phyloP scores from a whole-genome alignment of 2,329 filamentous ascomycete genomes.

The Aureobasidium sp. region DNA sequence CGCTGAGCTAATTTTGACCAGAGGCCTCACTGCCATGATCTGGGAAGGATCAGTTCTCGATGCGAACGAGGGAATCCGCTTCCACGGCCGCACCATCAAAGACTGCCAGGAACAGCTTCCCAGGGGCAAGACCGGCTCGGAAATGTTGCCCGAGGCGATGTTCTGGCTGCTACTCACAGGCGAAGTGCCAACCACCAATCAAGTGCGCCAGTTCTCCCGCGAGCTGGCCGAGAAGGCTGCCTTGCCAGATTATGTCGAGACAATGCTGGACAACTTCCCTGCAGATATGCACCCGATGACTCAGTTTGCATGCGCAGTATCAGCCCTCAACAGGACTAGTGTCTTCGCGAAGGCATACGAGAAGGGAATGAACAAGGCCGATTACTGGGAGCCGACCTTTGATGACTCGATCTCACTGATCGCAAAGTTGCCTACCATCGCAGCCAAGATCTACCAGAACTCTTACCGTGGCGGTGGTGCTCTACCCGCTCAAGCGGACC shows the following conservation, averaged over 20 bases:
- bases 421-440: slow-evolving; percentile 92
- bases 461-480: slow-evolving; percentile 68
- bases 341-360: slow-evolving; percentile 92
- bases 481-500: slow-evolving; percentile 69
- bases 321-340: slow-evolving; percentile 90
- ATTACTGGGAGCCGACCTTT: slow-evolving; percentile 98
- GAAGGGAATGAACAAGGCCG: slow-evolving; percentile 82
- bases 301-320: slow-evolving; percentile 90
- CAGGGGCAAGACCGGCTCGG: slow-evolving; percentile 83
- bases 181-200: slow-evolving; percentile 73
- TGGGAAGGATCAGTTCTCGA: slow-evolving; percentile 98
- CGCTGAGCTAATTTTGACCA: slow-evolving; percentile 23
- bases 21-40: slow-evolving; percentile 91
- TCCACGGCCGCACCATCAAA: slow-evolving; percentile 96
- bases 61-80: slow-evolving; percentile 93
- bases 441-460: slow-evolving; percentile 96
- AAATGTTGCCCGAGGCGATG: slow-evolving; percentile 99
- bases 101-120: slow-evolving; percentile 88
- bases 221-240: slow-evolving; percentile 81
- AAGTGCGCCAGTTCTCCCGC: slow-evolving; percentile 74
- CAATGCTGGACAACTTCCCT: slow-evolving; percentile 86
- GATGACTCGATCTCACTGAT: slow-evolving; percentile 91
- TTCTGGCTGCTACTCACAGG: slow-evolving; percentile 98
- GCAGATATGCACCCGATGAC: slow-evolving; percentile 95
- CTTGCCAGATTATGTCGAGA: slow-evolving; percentile 74